A percentile compares a stretch with the other conserved stretches of the same genome.
Conservation (phyloP, 176 grass and related monocot species). For the Oryza glumipatula region DNA sequence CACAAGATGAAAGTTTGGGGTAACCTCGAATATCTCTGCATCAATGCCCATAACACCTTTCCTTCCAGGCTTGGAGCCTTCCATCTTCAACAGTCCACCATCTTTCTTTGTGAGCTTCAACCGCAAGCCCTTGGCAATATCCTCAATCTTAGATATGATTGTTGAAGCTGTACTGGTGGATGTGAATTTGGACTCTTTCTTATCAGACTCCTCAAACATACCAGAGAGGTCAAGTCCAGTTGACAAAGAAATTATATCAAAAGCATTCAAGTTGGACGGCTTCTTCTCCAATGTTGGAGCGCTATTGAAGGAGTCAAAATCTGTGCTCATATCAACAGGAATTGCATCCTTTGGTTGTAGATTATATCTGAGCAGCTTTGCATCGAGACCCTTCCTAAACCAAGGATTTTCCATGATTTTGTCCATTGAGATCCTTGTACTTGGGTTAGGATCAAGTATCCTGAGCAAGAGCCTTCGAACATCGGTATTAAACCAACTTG, state of each 20-base stretch:
- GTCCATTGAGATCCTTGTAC: conserved; percentile 77
- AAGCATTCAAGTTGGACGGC: conserved; percentile 82
- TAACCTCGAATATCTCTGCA: conserved; percentile 94
- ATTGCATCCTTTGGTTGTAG: conserved; percentile 26
- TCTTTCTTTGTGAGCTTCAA: conserved; percentile 97
- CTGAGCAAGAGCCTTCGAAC: conserved; percentile 61
- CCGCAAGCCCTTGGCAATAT: conserved; percentile 63
- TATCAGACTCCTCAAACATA: conserved; percentile 75
- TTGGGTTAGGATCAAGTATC: conserved; percentile 94
- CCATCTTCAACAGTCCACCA: conserved; percentile 78
- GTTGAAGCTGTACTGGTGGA: conserved; percentile 63
- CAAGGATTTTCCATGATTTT: conserved; percentile 92
- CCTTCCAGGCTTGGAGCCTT: conserved; percentile 67
- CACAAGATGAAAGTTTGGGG: conserved; percentile 81
- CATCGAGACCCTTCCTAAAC: conserved; percentile 84
- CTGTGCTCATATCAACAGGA: background rate
- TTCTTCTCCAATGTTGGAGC: background rate
- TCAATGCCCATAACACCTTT: conserved; percentile 87
- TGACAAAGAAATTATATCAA: conserved; percentile 91
- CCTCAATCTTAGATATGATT: conserved; percentile 76
- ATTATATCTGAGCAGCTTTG: conserved; percentile 54
- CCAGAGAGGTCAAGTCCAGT: conserved; percentile 84
- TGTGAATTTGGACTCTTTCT: conserved; percentile 82
- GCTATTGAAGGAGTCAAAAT: conserved; percentile 12
- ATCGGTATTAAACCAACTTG: conserved; percentile 74